A percentile compares a stretch with the other conserved stretches of the same genome.
phyloP scores from a whole-genome alignment of 2,329 filamentous ascomycete species.

The Ceratocystis harringtonii region DNA sequence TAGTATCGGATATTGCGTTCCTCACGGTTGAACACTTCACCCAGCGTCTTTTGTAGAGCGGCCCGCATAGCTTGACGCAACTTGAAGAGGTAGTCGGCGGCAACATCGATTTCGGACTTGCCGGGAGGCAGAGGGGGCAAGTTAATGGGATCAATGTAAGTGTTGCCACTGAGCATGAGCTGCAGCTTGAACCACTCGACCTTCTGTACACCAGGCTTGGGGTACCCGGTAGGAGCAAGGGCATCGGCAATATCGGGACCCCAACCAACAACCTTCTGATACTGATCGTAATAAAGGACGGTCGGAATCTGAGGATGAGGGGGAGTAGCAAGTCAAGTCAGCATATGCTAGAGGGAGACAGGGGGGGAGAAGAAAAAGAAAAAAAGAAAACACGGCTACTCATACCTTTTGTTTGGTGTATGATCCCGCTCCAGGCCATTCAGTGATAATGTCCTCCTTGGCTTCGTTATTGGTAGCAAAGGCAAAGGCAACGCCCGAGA shows the following conservation, averaged over 20 bases:
- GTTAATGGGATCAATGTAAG: conserved; percentile 98
- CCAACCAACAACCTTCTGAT: conserved; percentile 99
- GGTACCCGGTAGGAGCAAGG: conserved; percentile 88
- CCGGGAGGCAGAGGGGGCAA: conserved; percentile 90
- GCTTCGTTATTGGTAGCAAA: conserved; percentile 96
- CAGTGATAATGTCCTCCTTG: conserved; percentile 96
- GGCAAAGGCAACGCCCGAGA: conserved; percentile 91
- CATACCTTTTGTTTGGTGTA: conserved; percentile 95
- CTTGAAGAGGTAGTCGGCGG: conserved; percentile 98
- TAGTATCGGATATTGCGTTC: conserved; percentile 98
- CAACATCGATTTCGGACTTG: conserved; percentile 97
- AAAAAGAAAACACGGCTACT: neutral
- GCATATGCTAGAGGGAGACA: neutral
- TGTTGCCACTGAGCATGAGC: conserved; percentile 96
- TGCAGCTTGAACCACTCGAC: conserved; percentile 99
- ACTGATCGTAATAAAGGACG: conserved; percentile 98
- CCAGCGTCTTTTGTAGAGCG: conserved; percentile 87
- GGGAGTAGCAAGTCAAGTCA: neutral
- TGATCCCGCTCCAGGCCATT: conserved; percentile 95
- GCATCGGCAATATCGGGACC: conserved; percentile 96
- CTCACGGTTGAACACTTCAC: conserved; percentile 94
- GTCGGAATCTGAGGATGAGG: conserved; percentile 62
- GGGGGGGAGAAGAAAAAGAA: neutral
- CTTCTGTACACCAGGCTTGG: conserved; percentile 94
- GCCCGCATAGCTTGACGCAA: conserved; percentile 92